Base-by-base conservation (phyloP, 2,329 filamentous ascomycete species). In the Cladosporium velox region DNA sequence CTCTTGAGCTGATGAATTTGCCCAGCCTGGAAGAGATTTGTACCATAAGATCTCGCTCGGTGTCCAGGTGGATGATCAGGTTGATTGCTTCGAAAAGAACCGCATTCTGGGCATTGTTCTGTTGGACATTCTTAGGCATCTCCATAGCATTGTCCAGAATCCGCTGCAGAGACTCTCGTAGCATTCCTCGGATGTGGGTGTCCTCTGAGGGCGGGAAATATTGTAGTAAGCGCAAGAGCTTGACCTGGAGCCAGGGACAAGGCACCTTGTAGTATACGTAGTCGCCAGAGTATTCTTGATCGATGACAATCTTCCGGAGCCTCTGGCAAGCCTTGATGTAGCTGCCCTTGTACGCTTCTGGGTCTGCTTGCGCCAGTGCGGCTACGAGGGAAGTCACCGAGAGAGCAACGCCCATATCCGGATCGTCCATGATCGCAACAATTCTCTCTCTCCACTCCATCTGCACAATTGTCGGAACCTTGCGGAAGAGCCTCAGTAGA, bases 201-300 rank as follows among this genome's bases (percentile, higher is more conserved):
- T 99, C 95, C 74, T 98, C 94, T 76, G 95, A 96, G 55, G 95
- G 94, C 30, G 93, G 91, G 78, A 97, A 99, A 78, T 98, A 99
- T 79, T 99, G 95, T 70, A 99, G 84, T 67, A 99, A 81, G 68
- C 93, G 88, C 70, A 99, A 80, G 21, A 99, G 85, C 81, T 99
- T 99, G 74, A 98, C 91, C 79, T 98, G 93, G 66, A 99, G 89
- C 95, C 95, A 99, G 2, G 95, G 95, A 76, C 95, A 99, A 1
- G 95, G 95, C n/a, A 99, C 95, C 75, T 97, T 97, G 84, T 99
- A 99, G 82, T 99, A 99, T 30, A 97, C 87, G 77, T 99, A 99
- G 77, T 98, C 95, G 65, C 88, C 86, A 0, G 92, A 87, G 74
- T 92, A 95, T 72, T 99, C 94, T 69, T 90, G 90, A 72, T 98